A percentile compares a stretch with the other conserved stretches of the same genome.
These are phyloP conservation scores for Panicum miliaceum DNA, from an alignment of 176 grass and related monocot genomes.

Conservation along the genomic window DNA sequence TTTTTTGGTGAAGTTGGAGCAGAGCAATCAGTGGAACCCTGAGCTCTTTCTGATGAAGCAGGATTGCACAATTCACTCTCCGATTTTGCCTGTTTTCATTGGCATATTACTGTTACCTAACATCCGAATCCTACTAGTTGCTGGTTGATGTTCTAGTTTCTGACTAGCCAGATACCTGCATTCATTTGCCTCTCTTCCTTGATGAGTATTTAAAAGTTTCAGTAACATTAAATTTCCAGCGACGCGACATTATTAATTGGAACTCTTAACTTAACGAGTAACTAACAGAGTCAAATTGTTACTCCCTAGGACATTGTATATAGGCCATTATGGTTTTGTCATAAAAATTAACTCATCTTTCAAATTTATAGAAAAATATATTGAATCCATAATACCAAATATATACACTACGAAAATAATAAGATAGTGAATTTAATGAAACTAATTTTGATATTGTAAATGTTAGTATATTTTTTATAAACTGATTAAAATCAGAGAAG, in stretches of 20 bases:
- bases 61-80: not conserved
- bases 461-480: too few species aligned
- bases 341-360: too few species aligned
- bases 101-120: not conserved
- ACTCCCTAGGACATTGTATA: not conserved
- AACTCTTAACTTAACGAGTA: not conserved
- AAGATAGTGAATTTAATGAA: too few species aligned
- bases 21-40: conserved; percentile 16
- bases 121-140: not conserved
- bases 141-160: not conserved
- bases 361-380: too few species aligned
- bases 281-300: not conserved
- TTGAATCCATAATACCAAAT: too few species aligned
- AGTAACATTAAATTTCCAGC: not conserved
- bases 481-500: too few species aligned
- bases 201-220: not conserved
- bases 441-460: too few species aligned
- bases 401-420: too few species aligned
- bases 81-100: not conserved
- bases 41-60: not conserved
- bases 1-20: conserved; percentile 26
- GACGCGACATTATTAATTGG: not conserved
- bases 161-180: not conserved
- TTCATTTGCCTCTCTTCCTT: not conserved
- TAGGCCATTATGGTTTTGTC: too few species aligned